A percentile compares a stretch with the other conserved stretches of the same genome.
These are phyloP conservation scores for Phytophthora idaei DNA, from an alignment of 352 stramenopile genomes.

Conservation along the genomic window DNA sequence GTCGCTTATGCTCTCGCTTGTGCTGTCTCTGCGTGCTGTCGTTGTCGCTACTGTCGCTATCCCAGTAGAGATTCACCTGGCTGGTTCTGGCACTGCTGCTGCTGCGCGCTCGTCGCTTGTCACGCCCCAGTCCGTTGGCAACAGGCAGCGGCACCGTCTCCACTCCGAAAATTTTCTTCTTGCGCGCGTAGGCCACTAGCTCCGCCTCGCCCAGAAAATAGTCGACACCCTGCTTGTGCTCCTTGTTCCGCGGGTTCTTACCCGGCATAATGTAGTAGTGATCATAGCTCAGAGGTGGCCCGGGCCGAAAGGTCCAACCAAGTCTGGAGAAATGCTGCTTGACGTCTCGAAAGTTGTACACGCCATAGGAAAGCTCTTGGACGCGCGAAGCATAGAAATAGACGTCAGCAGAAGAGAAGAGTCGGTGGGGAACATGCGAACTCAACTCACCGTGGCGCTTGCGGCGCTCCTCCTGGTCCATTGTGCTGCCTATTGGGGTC, in stretches of 20 bases:
- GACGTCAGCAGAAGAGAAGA: slow-evolving; percentile 1
- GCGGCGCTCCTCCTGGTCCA: slow-evolving; percentile 33
- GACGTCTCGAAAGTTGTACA: slow-evolving; percentile 54
- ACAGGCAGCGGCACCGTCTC: slow-evolving; percentile 5
- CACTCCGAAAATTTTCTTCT: slow-evolving; percentile 40
- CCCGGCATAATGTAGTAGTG: slow-evolving; percentile 53
- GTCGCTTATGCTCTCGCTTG: slow-evolving; percentile 15
- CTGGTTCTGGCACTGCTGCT: slow-evolving; percentile 20
- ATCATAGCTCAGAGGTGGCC: slow-evolving; percentile 42
- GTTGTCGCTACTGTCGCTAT: slow-evolving; percentile 13
- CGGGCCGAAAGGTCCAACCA: slow-evolving; percentile 30
- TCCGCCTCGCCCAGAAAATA: slow-evolving; percentile 49
- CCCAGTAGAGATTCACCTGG: not conserved
- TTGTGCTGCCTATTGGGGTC: slow-evolving; percentile 1
- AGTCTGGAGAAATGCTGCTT: slow-evolving; percentile 36
- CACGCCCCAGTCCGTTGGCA: not conserved
- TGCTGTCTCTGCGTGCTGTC: slow-evolving; percentile 4
- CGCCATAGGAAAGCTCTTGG: slow-evolving; percentile 41
- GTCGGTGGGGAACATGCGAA: not conserved
- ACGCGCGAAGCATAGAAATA: not conserved
- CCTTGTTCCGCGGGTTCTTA: slow-evolving; percentile 25
- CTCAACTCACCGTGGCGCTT: slow-evolving; percentile 29
- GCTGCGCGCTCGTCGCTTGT: slow-evolving; percentile 20
- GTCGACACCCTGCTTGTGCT: slow-evolving; percentile 35
- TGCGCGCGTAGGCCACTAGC: slow-evolving; percentile 40